Evolutionary conservation across 495 filamentous ascomycete species (phyloP), one percentile per base, ranked within the genome.

Genomic region (Lasiosphaeria miniovina): DNA sequence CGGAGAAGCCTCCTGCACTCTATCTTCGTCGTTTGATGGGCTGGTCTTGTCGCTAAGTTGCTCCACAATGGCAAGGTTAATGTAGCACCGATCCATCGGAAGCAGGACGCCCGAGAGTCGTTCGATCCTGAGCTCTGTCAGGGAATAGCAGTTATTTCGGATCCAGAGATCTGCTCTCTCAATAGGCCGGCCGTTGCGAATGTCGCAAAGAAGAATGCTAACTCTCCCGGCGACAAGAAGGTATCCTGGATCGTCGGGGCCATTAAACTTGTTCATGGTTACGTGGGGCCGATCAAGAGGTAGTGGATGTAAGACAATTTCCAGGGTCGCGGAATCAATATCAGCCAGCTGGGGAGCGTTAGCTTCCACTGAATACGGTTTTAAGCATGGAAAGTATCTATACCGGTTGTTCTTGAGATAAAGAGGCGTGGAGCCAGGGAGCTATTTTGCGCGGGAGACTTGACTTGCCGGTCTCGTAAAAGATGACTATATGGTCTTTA

Each of bases 71-170:
- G 60, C 62, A 15, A 71, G 66, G 38, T 71, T 71, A 54, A 71
- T 67, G 57, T 75, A 77, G 55, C 71, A 77, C 36, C 61, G 67
- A 36, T 72, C 64, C 68, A 75, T 71, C 24, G 63, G 45, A 7
- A 75, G 52, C 11, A 0, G 6, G 3, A 67, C 66, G 52, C 73
- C 68, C 24, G 71, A 77, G 50, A 77, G 68, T 50, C 72, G 73
- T 49, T 69, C 57, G 60, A 75, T 74, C 34, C 64, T 59, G 43
- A 74, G 68, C 35, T 43, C 61, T 36, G 60, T 54, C 24, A 5
- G 17, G 12, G 59, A 48, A 56, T 69, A 71, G 65, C 46, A 45
- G 10, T 52, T 51, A 11, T 59, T 17, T 11, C 55, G 54, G 8
- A 68, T 66, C 59, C 60, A 68, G 38, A 50, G 6, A 53, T 68